These are phyloP conservation scores for Coffea humblotiana DNA, from an alignment of 305 asterid species.

Conservation along the genomic window DNA sequence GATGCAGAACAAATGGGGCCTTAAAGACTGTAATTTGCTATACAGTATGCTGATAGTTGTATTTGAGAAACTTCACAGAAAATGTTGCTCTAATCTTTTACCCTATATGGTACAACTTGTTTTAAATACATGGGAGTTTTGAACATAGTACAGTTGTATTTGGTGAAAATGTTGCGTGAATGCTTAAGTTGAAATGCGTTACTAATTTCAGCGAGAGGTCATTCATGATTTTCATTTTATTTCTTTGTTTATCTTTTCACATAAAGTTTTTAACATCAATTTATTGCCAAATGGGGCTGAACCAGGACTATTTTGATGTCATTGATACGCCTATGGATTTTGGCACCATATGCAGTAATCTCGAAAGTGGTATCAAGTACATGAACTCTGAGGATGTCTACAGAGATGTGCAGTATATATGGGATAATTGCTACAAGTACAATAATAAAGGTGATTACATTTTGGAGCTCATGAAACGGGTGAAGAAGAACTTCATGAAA, in stretches of 20 bases:
- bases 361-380: slow-evolving; percentile 75
- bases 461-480: slow-evolving; percentile 87
- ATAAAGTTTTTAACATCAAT: not conserved
- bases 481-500: slow-evolving; percentile 67
- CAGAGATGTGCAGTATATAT: slow-evolving; percentile 71
- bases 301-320: slow-evolving; percentile 86
- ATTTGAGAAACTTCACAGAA: not conserved
- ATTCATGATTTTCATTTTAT: not conserved
- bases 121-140: not conserved
- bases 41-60: not conserved
- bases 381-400: slow-evolving; percentile 69
- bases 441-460: slow-evolving; percentile 78
- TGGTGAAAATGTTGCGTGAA: too few relatives aligned
- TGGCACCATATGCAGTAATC: slow-evolving; percentile 82
- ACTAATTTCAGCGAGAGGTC: not conserved
- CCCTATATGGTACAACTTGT: not conserved
- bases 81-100: not conserved
- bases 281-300: slow-evolving; percentile 1
- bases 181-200: too few relatives aligned
- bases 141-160: not conserved
- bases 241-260: not conserved
- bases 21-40: not conserved
- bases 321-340: slow-evolving; percentile 89
- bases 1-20: not conserved
- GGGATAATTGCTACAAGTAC: slow-evolving; percentile 84